Evolutionary conservation across 129 eudicot genomes (phyloP).

Genomic region (Arctium minus): DNA sequence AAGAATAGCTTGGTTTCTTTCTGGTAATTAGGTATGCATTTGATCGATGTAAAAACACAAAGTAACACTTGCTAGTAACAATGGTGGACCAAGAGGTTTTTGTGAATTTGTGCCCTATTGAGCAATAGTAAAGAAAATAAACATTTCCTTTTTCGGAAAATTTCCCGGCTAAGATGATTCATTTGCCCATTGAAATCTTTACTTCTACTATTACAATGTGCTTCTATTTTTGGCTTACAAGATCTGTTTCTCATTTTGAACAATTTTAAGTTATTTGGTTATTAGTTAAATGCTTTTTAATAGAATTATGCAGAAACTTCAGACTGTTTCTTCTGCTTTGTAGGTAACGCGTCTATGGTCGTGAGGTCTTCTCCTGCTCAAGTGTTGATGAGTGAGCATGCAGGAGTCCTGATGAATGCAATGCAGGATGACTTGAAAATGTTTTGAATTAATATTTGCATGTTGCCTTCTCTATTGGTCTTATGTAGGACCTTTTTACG

Average conservation of each 20-base stretch:
- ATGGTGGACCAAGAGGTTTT: not conserved
- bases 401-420: slow-evolving; percentile 3
- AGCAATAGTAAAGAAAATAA: not conserved
- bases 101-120: not conserved
- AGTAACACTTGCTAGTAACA: not conserved
- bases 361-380: not conserved
- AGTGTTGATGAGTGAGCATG: slow-evolving; percentile 2
- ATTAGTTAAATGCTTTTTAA: not conserved
- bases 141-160: not conserved
- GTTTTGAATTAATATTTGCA: not conserved
- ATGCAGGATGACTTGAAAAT: slow-evolving; percentile 12
- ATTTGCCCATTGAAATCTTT: not conserved
- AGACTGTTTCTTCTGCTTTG: not conserved
- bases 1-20: not conserved
- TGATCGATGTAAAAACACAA: not conserved
- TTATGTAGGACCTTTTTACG: slow-evolving; percentile 2
- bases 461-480: slow-evolving; percentile 6
- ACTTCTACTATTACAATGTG: not conserved
- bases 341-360: slow-evolving; percentile 18
- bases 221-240: not conserved
- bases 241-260: not conserved
- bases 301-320: not conserved
- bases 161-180: not conserved
- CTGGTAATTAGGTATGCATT: not conserved
- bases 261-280: not conserved